phyloP scores from a whole-genome alignment of 2,329 filamentous ascomycete genomes.

The Claviceps sp. region DNA sequence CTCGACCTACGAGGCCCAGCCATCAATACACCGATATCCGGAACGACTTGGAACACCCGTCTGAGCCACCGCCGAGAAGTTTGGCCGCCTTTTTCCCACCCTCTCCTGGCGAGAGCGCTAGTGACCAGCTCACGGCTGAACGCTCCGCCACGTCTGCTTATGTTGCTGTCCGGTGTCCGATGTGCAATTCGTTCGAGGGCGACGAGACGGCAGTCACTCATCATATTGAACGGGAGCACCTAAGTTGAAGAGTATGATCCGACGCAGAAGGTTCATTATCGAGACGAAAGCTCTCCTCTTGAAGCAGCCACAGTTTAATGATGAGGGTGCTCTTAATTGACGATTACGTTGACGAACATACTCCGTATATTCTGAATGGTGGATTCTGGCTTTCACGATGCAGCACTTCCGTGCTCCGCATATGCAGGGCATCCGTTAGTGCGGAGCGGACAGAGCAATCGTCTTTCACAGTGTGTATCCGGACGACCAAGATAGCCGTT shows the following conservation, averaged over 20 bases:
- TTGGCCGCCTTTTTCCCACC: conserved; percentile 35
- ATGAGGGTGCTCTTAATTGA: background rate
- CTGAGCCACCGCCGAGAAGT: conserved; percentile 25
- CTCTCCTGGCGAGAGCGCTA: conserved; percentile 15
- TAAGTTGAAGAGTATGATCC: conserved; percentile 8
- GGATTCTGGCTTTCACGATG: too few species aligned
- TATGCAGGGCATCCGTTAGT: too few species aligned
- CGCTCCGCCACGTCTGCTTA: background rate
- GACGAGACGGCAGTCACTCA: conserved; percentile 55
- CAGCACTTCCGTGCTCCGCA: too few species aligned
- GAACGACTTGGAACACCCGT: conserved; percentile 17
- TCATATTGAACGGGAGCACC: conserved; percentile 39
- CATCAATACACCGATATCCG: conserved; percentile 22
- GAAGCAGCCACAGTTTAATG: background rate
- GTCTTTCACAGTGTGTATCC: too few species aligned
- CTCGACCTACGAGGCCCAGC: conserved; percentile 14
- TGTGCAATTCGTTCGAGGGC: conserved; percentile 53
- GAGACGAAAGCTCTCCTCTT: background rate
- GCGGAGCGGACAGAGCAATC: too few species aligned
- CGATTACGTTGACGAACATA: too few species aligned
- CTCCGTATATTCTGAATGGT: too few species aligned
- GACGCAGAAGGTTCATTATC: background rate
- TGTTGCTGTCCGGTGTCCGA: conserved; percentile 38
- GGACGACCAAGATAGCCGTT: too few species aligned
- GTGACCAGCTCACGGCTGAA: conserved; percentile 5